Conservation (phyloP, 371 early-diverging fungal species). For the Apophysomyces trapeziformis region DNA sequence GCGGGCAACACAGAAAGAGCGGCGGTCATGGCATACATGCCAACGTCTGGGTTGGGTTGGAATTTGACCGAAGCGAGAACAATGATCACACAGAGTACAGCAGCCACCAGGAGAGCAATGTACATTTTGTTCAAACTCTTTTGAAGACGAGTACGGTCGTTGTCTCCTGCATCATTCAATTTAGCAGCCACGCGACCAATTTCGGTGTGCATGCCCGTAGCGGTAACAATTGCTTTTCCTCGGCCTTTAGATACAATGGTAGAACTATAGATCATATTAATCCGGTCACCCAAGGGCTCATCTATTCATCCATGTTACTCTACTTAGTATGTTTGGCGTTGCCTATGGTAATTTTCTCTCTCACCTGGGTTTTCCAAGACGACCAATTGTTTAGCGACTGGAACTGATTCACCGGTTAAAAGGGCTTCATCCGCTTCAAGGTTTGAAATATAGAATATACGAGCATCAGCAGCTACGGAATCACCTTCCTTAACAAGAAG, state of each 20-base stretch:
- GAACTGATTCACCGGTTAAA: constrained; percentile 83
- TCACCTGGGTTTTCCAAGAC: constrained; percentile 27
- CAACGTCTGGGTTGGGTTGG: constrained; percentile 28
- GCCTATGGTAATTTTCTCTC: neutral
- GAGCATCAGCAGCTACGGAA: constrained; percentile 85
- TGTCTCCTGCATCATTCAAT: constrained; percentile 65
- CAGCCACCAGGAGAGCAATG: constrained; percentile 62
- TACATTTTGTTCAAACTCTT: constrained; percentile 71
- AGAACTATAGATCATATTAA: constrained; percentile 65
- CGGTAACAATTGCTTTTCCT: constrained; percentile 70
- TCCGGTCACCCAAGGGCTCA: constrained; percentile 53
- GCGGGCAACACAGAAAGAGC: constrained; percentile 96
- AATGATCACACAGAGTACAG: constrained; percentile 50
- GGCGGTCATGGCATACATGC: constrained; percentile 47
- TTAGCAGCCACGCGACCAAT: constrained; percentile 87
- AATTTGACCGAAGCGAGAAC: constrained; percentile 34
- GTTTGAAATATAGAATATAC: constrained; percentile 76
- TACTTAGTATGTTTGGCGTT: neutral
- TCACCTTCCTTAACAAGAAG: constrained; percentile 88
- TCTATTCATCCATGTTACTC: constrained; percentile 13
- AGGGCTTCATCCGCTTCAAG: constrained; percentile 87
- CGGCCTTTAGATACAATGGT: constrained; percentile 51
- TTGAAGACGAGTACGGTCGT: constrained; percentile 74
- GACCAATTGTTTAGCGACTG: constrained; percentile 60
- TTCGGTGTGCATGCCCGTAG: constrained; percentile 82